Percentiles rank a stretch among this genome's conserved stretches.
Evolutionary conservation across 805 yeast species (phyloP).

Genomic region (Saccharomycopsis fibuligera): DNA sequence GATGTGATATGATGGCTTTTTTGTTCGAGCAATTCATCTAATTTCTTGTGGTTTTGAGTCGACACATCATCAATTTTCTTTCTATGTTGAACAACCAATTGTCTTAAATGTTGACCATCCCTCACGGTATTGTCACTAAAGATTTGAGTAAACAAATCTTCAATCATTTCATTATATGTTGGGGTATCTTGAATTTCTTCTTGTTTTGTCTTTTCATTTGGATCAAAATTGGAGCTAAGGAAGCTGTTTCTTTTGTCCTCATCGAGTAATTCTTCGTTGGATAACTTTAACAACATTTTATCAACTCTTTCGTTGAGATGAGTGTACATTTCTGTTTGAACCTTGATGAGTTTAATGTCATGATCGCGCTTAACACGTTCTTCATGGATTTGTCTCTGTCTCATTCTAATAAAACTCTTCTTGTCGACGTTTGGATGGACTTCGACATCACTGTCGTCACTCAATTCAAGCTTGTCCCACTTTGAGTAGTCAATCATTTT

Average conservation of each 20-base stretch:
- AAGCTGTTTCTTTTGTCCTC: conserved; percentile 32
- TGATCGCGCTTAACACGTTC: conserved; percentile 74
- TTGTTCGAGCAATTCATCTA: conserved; percentile 62
- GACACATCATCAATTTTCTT: conserved; percentile 63
- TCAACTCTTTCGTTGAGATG: conserved; percentile 72
- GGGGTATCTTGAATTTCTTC: conserved; percentile 42
- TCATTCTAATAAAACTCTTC: conserved; percentile 87
- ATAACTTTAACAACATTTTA: conserved; percentile 41
- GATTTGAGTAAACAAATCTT: conserved; percentile 77
- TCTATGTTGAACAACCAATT: conserved; percentile 53
- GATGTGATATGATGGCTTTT: conserved; percentile 72
- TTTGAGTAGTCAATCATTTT: conserved; percentile 75
- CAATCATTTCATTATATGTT: conserved; percentile 87
- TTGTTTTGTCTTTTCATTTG: conserved; percentile 45
- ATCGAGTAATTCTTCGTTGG: conserved; percentile 29
- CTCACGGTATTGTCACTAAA: conserved; percentile 46
- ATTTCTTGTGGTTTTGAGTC: conserved; percentile 55
- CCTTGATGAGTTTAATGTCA: conserved; percentile 67
- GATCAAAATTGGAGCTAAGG: conserved; percentile 49
- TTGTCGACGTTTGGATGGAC: conserved; percentile 98
- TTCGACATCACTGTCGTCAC: conserved; percentile 95
- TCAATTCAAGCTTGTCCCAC: conserved; percentile 94
- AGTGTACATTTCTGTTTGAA: conserved; percentile 76
- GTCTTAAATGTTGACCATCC: conserved; percentile 37
- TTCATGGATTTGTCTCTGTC: conserved; percentile 94